phyloP scores from a whole-genome alignment of 345 rosid species.

The Noccaea caerulescens region DNA sequence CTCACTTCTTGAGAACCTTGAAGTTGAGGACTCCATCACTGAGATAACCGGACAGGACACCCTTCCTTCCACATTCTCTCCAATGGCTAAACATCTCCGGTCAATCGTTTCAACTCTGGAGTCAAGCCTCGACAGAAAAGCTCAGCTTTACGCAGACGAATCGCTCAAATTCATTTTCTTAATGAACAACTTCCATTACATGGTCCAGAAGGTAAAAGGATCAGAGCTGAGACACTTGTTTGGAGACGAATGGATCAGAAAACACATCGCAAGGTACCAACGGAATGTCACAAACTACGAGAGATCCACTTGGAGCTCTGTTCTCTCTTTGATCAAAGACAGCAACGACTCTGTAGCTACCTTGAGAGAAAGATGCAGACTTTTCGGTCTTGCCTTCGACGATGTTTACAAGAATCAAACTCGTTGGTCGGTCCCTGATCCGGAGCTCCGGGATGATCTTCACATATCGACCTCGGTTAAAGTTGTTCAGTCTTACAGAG shows the following conservation, averaged over 20 bases:
- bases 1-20: slow-evolving; percentile 53
- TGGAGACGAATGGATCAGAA: slow-evolving; percentile 87
- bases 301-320: slow-evolving; percentile 70
- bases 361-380: slow-evolving; percentile 62
- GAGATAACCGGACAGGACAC: slow-evolving; percentile 44
- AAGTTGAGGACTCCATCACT: slow-evolving; percentile 43
- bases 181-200: slow-evolving; percentile 75
- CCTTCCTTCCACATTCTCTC: slow-evolving; percentile 51
- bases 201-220: slow-evolving; percentile 72
- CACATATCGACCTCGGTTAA: slow-evolving; percentile 67
- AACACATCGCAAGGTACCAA: slow-evolving; percentile 62
- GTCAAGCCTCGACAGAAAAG: slow-evolving; percentile 55
- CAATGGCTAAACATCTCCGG: slow-evolving; percentile 60
- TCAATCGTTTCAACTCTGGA: slow-evolving; percentile 56
- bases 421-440: slow-evolving; percentile 63
- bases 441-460: slow-evolving; percentile 68
- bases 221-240: slow-evolving; percentile 66
- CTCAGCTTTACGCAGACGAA: slow-evolving; percentile 58
- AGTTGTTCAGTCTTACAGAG: slow-evolving; percentile 71
- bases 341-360: slow-evolving; percentile 45
- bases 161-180: slow-evolving; percentile 58
- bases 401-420: slow-evolving; percentile 72
- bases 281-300: slow-evolving; percentile 64
- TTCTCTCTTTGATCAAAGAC: slow-evolving; percentile 53
- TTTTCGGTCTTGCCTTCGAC: slow-evolving; percentile 62